phyloP scores from a whole-genome alignment of 352 stramenopile species.

The Paralagenidium karlingii region DNA sequence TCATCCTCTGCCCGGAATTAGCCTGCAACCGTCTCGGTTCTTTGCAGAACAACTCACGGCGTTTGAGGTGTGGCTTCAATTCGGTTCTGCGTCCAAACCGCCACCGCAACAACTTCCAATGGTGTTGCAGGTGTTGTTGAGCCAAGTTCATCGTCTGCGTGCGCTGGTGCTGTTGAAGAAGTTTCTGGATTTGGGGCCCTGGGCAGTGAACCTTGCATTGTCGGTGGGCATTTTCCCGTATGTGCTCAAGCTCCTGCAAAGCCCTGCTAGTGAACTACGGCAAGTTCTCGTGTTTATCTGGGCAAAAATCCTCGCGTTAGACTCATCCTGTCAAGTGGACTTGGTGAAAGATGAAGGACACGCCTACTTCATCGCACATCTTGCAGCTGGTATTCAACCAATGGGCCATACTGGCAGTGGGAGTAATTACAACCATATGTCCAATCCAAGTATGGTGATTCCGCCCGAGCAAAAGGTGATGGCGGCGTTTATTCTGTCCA shows the following conservation, averaged over 20 bases:
- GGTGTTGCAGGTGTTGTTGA: conserved; percentile 95
- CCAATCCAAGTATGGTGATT: conserved; percentile 17
- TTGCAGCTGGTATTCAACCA: conserved; percentile 60
- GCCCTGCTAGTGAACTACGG: conserved; percentile 90
- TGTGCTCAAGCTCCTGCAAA: conserved; percentile 96
- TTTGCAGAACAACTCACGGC: conserved; percentile 97
- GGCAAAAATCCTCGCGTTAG: conserved; percentile 93
- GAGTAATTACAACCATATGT: conserved; percentile 2
- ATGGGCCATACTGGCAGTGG: conserved; percentile 1
- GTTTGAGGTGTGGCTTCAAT: conserved; percentile 99
- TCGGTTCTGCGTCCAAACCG: conserved; percentile 78
- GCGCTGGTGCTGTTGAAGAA: conserved; percentile 91
- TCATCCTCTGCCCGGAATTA: conserved; percentile 47
- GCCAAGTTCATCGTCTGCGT: conserved; percentile 93
- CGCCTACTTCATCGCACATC: conserved; percentile 92
- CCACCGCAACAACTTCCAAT: conserved; percentile 96
- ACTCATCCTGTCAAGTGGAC: conserved; percentile 92
- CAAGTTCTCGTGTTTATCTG: conserved; percentile 90
- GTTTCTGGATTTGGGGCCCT: conserved; percentile 93
- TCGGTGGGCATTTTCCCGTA: conserved; percentile 98
- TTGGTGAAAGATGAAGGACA: conserved; percentile 95
- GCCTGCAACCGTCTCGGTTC: conserved; percentile 88
- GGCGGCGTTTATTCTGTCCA: conserved; percentile 92
- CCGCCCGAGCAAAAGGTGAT: conserved; percentile 89
- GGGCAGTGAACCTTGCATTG: conserved; percentile 85